A percentile compares a stretch with the other conserved stretches of the same genome.
phyloP scores from a whole-genome alignment of 108 stramenopile species.

The Conticribra guillardii region DNA sequence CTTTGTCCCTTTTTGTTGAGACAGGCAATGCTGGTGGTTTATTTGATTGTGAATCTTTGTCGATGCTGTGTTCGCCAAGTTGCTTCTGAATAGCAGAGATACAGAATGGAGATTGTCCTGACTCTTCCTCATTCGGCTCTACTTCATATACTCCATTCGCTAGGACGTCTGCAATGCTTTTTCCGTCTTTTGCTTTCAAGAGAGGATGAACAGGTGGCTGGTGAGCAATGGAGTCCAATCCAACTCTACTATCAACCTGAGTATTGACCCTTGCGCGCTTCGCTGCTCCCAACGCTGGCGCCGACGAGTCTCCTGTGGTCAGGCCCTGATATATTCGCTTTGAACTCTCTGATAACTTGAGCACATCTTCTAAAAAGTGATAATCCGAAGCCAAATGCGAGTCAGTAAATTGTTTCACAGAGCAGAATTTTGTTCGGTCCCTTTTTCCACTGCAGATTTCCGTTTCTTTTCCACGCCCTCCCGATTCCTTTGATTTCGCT shows the following conservation, averaged over 20 bases:
- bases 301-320: constrained; percentile 10
- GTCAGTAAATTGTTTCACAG: constrained; percentile 56
- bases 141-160: constrained; percentile 28
- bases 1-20: constrained; percentile 8
- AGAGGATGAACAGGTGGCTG: constrained; percentile 36
- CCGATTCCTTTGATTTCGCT: background rate
- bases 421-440: constrained; percentile 57
- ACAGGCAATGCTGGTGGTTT: background rate
- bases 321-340: constrained; percentile 52
- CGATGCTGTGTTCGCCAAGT: background rate
- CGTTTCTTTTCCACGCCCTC: background rate
- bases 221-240: constrained; percentile 18
- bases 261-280: constrained; percentile 12
- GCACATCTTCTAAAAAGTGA: constrained; percentile 79
- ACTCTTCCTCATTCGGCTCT: background rate
- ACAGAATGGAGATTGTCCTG: background rate
- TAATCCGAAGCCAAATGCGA: constrained; percentile 67
- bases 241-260: background rate
- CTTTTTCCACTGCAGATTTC: constrained; percentile 72
- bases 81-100: constrained; percentile 6
- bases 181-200: constrained; percentile 25
- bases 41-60: constrained; percentile 19
- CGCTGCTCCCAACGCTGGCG: background rate
- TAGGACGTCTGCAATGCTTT: constrained; percentile 14
- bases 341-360: constrained; percentile 50